Conservation (phyloP, 108 stramenopile genomes). For the Epithemia pelagica region DNA sequence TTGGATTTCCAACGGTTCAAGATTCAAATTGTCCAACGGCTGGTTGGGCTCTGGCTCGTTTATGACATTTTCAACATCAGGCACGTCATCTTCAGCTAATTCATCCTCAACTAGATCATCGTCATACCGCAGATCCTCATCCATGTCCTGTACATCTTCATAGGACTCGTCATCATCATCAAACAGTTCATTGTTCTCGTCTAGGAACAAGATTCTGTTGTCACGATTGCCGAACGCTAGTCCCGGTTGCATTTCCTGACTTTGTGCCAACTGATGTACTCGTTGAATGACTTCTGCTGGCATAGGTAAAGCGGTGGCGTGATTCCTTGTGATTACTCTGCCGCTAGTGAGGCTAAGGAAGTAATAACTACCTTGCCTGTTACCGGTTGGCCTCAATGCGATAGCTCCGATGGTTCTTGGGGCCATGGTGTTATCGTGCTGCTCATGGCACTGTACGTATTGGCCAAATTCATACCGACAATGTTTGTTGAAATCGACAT, state of each 20-base stretch:
- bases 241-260: conserved; percentile 1
- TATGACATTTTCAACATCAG: too few relatives aligned
- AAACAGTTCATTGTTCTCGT: too few relatives aligned
- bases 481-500: conserved; percentile 7
- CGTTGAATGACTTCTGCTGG: conserved; percentile 23
- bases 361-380: conserved; percentile 18
- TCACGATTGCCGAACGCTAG: conserved; percentile 7
- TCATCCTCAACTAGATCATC: too few relatives aligned
- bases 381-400: conserved; percentile 19
- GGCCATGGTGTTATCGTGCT: conserved; percentile 20
- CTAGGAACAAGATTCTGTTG: too few relatives aligned
- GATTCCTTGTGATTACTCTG: not conserved
- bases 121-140: too few relatives aligned
- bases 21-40: too few relatives aligned
- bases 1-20: too few relatives aligned
- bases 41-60: too few relatives aligned
- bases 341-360: conserved; percentile 12
- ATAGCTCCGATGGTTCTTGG: conserved; percentile 27
- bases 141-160: too few relatives aligned
- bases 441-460: conserved; percentile 32
- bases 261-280: conserved; percentile 8
- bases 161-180: too few relatives aligned
- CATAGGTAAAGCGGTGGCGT: conserved; percentile 26
- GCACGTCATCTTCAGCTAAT: too few relatives aligned
- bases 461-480: conserved; percentile 18